These are phyloP conservation scores for Coemansia sp. DNA, from an alignment of 192 early-diverging fungal species.

Conservation along the genomic window DNA sequence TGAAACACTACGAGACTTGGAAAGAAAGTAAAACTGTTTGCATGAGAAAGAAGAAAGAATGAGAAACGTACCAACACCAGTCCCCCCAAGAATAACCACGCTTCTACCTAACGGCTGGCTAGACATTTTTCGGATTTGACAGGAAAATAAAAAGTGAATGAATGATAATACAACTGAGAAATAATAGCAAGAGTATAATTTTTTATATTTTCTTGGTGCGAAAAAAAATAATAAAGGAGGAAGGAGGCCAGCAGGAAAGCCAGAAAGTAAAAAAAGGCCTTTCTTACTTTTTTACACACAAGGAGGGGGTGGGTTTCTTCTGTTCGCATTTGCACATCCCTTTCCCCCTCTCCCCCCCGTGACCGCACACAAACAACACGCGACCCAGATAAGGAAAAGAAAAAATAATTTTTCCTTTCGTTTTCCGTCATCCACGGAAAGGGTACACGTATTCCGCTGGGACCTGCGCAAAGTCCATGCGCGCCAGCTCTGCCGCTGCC, in stretches of 20 bases:
- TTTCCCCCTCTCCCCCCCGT: background rate
- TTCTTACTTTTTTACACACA: background rate
- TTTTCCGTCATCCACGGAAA: slow-evolving; percentile 7
- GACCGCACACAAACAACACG: background rate
- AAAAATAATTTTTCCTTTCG: too few species aligned
- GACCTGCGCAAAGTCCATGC: slow-evolving; percentile 71
- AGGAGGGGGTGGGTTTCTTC: background rate
- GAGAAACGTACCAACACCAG: slow-evolving; percentile 34
- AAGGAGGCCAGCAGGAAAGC: background rate
- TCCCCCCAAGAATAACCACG: slow-evolving; percentile 42
- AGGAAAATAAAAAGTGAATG: slow-evolving; percentile 1
- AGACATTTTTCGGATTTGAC: slow-evolving; percentile 12
- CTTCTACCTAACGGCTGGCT: slow-evolving; percentile 42
- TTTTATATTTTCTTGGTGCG: background rate
- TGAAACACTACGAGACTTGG: too few species aligned
- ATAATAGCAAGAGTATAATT: slow-evolving; percentile 8
- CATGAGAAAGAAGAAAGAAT: too few species aligned
- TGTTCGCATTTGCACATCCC: too few species aligned
- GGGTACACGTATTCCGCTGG: slow-evolving; percentile 44
- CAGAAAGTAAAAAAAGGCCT: background rate
- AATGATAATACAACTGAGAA: slow-evolving; percentile 12
- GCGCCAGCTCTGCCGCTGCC: slow-evolving; percentile 72
- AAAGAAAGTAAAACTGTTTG: too few species aligned
- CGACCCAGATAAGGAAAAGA: too few species aligned
- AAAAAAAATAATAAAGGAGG: background rate